phyloP scores from a whole-genome alignment of 2,329 filamentous ascomycete genomes.

The Neonectria neomacrospora region DNA sequence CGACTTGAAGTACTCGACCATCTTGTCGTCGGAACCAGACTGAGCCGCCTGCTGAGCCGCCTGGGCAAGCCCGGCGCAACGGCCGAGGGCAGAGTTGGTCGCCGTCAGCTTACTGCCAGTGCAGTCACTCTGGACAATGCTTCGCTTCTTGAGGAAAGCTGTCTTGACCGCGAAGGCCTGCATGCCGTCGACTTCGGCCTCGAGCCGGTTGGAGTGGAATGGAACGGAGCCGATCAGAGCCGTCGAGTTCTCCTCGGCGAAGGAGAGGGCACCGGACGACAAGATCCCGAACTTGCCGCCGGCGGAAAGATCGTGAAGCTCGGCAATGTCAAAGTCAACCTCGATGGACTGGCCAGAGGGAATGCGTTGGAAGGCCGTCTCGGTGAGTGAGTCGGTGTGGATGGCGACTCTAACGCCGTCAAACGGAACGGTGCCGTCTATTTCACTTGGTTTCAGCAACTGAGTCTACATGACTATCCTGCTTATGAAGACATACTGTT shows the following conservation, averaged over 20 bases:
- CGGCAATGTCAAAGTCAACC: constrained; percentile 64
- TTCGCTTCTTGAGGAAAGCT: constrained; percentile 63
- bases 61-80: constrained; percentile 64
- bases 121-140: constrained; percentile 64
- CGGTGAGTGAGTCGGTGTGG: constrained; percentile 55
- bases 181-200: constrained; percentile 65
- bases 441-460: constrained; percentile 4
- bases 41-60: constrained; percentile 63
- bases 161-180: constrained; percentile 62
- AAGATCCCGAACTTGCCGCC: constrained; percentile 68
- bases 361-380: constrained; percentile 63
- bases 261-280: constrained; percentile 66
- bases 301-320: constrained; percentile 62
- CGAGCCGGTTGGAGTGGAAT: constrained; percentile 69
- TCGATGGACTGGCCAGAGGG: constrained; percentile 61
- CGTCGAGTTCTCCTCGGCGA: constrained; percentile 62
- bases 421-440: constrained; percentile 58
- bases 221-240: constrained; percentile 65
- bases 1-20: constrained; percentile 73
- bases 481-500: constrained; percentile 47
- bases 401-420: constrained; percentile 65
- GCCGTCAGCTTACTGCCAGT: constrained; percentile 57
- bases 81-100: constrained; percentile 62
- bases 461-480: neutral
- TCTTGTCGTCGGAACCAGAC: constrained; percentile 59